A percentile compares a stretch with the other conserved stretches of the same genome.
Evolutionary conservation across 129 eudicot genomes (phyloP).

Genomic region (Cynara cardunculus): DNA sequence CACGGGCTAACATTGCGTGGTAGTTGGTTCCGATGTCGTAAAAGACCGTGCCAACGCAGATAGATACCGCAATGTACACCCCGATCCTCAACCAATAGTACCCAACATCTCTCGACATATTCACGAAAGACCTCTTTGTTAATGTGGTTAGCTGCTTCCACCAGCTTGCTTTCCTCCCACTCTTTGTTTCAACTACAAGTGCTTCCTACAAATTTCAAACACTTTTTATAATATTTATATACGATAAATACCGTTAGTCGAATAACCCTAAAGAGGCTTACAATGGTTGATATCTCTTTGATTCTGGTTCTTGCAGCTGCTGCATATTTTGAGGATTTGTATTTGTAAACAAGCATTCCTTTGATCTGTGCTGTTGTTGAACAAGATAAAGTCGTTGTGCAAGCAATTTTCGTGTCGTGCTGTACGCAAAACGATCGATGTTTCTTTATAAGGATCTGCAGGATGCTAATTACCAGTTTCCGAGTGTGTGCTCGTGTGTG

Average conservation of each 20-base stretch:
- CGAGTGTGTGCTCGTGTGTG: not conserved
- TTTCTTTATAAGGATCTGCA: not conserved
- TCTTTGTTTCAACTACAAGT: conserved; percentile 28
- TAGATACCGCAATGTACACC: conserved; percentile 47
- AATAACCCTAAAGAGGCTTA: conserved; percentile 18
- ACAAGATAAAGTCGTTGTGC: conserved; percentile 26
- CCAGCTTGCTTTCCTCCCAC: conserved; percentile 68
- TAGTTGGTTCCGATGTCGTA: conserved; percentile 54
- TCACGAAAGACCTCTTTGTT: conserved; percentile 62
- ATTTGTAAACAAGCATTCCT: conserved; percentile 58
- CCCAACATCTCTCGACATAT: conserved; percentile 87
- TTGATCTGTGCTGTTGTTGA: conserved; percentile 55
- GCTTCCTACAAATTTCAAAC: conserved; percentile 39
- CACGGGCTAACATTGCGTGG: conserved; percentile 62
- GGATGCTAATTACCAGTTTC: not conserved
- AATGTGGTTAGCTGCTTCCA: conserved; percentile 56
- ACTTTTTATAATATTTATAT: not conserved
- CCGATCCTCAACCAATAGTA: conserved; percentile 80
- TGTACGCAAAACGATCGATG: not conserved
- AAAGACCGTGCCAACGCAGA: conserved; percentile 75
- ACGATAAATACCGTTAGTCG: not conserved
- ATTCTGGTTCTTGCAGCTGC: conserved; percentile 36
- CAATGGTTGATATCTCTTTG: conserved; percentile 47
- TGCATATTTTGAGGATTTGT: conserved; percentile 48
- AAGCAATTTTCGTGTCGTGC: conserved; percentile 35